phyloP scores from a whole-genome alignment of 306 rosid species.

The Malus asiatica region DNA sequence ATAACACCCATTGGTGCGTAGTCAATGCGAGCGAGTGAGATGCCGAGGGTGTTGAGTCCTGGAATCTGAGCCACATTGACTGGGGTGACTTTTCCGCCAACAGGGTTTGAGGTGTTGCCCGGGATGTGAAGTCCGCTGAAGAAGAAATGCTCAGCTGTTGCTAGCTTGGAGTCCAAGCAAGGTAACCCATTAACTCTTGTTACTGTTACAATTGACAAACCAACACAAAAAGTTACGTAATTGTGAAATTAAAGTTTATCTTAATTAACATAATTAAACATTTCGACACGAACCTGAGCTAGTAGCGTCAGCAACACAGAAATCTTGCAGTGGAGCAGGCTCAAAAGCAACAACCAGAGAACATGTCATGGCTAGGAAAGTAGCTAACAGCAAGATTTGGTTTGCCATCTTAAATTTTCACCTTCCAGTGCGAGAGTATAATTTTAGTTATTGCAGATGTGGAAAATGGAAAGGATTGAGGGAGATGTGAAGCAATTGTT shows the following conservation, averaged over 20 bases:
- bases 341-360: constrained; percentile 18
- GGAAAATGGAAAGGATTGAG: not conserved
- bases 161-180: constrained; percentile 12
- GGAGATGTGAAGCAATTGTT: not conserved
- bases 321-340: constrained; percentile 27
- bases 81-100: constrained; percentile 2
- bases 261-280: too few species aligned
- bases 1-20: constrained; percentile 6
- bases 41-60: constrained; percentile 18
- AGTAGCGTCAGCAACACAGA: constrained; percentile 23
- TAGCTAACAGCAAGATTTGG: not conserved
- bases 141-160: constrained; percentile 12
- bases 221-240: not conserved
- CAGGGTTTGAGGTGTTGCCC: constrained; percentile 18
- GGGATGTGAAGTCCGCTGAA: constrained; percentile 12
- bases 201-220: not conserved
- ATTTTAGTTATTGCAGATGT: not conserved
- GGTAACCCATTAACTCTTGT: constrained; percentile 5
- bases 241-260: not conserved
- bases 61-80: constrained; percentile 15
- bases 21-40: constrained; percentile 16
- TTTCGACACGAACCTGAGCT: constrained; percentile 2
- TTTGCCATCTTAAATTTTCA: constrained; percentile 3
- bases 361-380: constrained; percentile 9
- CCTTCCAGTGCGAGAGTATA: not conserved